phyloP scores from a whole-genome alignment of 2,329 filamentous ascomycete species.

The Hypomyces perniciosus region DNA sequence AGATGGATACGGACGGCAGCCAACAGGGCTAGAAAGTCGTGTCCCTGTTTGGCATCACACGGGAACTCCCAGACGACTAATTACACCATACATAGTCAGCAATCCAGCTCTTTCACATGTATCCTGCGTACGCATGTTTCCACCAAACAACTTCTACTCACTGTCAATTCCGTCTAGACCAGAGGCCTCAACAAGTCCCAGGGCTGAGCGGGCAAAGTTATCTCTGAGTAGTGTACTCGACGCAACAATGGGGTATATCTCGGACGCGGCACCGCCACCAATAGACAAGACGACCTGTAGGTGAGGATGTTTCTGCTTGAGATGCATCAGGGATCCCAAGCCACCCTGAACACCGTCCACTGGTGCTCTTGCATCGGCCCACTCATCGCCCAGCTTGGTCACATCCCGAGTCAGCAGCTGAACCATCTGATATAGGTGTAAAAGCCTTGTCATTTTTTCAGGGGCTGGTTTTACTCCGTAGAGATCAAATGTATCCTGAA shows the following conservation, averaged over 20 bases:
- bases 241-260: constrained; percentile 63
- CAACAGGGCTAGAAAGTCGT: constrained; percentile 64
- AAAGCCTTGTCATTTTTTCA: neutral
- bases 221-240: constrained; percentile 53
- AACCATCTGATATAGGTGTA: constrained; percentile 7
- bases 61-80: constrained; percentile 80
- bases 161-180: constrained; percentile 61
- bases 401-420: constrained; percentile 21
- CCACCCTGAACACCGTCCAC: constrained; percentile 68
- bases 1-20: constrained; percentile 60
- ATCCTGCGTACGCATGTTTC: neutral
- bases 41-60: constrained; percentile 56
- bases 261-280: constrained; percentile 60
- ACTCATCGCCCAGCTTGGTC: constrained; percentile 68
- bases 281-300: constrained; percentile 73
- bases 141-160: constrained; percentile 31
- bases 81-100: neutral
- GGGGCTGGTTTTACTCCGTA: neutral
- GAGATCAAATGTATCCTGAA: constrained; percentile 7
- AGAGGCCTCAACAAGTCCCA: constrained; percentile 62
- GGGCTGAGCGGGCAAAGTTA: constrained; percentile 64
- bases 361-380: constrained; percentile 65
- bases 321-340: constrained; percentile 63
- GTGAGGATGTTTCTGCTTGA: constrained; percentile 65
- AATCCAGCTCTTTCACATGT: neutral